phyloP scores from a whole-genome alignment of 1,284 basidiomycete genomes.

The Cutaneotrichosporon sp. region DNA sequence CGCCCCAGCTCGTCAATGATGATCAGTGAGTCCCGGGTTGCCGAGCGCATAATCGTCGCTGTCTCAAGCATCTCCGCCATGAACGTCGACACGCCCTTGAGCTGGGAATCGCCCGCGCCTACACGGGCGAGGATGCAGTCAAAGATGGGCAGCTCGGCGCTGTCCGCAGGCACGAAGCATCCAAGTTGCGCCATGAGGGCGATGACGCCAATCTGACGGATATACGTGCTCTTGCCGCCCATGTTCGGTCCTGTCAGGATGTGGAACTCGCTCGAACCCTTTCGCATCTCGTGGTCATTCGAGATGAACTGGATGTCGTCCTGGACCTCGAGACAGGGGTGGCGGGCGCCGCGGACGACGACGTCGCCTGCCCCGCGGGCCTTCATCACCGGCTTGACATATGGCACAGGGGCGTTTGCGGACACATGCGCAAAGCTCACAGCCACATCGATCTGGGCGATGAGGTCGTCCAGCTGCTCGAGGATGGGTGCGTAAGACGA shows the following conservation, averaged over 20 bases:
- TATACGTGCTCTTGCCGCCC: conserved; percentile 92
- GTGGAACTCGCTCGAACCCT: conserved; percentile 50
- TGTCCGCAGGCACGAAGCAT: conserved; percentile 86
- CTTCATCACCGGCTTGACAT: conserved; percentile 57
- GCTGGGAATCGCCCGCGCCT: conserved; percentile 93
- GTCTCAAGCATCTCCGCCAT: conserved; percentile 98
- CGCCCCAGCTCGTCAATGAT: conserved; percentile 98
- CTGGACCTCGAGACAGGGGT: conserved; percentile 95
- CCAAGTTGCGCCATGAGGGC: conserved; percentile 93
- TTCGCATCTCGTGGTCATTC: conserved; percentile 59
- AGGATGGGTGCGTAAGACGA: conserved; percentile 87
- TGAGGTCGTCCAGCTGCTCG: conserved; percentile 77
- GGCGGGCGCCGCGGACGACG: conserved; percentile 73
- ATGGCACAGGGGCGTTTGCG: conserved; percentile 76
- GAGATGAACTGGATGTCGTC: conserved; percentile 93
- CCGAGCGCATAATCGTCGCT: conserved; percentile 89
- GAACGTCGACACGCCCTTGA: conserved; percentile 97
- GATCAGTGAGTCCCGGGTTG: conserved; percentile 86
- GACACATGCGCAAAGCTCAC: conserved; percentile 88
- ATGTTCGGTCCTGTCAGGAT: conserved; percentile 79
- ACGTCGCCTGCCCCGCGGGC: conserved; percentile 75
- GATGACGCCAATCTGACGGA: conserved; percentile 86
- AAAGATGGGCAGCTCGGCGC: conserved; percentile 83
- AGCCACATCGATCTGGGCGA: conserved; percentile 90
- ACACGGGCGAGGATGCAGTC: conserved; percentile 95